phyloP scores from a whole-genome alignment of 1,139 yeast species.

The Zygoascus sp. region DNA sequence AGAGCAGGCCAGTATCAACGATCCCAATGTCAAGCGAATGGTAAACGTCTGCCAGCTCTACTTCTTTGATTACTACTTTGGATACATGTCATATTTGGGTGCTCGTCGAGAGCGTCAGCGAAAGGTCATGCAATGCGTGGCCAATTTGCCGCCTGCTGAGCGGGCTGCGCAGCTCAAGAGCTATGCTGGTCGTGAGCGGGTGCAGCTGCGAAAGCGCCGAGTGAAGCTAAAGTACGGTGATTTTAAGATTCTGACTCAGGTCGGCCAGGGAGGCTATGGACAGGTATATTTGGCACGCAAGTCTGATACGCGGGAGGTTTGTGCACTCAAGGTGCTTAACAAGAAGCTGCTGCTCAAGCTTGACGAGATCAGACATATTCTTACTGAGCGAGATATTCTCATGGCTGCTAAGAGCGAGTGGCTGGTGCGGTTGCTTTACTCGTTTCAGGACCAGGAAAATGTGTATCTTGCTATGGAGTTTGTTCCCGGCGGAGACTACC shows the following conservation, averaged over 20 bases:
- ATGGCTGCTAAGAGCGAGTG: conserved; percentile 94
- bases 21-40: conserved; percentile 75
- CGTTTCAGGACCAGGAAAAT: conserved; percentile 89
- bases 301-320: conserved; percentile 89
- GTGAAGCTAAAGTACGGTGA: conserved; percentile 91
- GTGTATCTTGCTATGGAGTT: conserved; percentile 97
- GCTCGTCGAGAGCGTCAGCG: conserved; percentile 74
- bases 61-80: conserved; percentile 93
- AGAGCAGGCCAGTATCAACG: conserved; percentile 46
- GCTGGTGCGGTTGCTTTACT: conserved; percentile 89
- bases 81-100: conserved; percentile 88
- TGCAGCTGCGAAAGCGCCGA: conserved; percentile 79
- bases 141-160: conserved; percentile 45
- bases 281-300: conserved; percentile 90
- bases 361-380: conserved; percentile 92
- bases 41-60: conserved; percentile 75
- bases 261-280: conserved; percentile 99
- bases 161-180: conserved; percentile 72
- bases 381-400: conserved; percentile 93
- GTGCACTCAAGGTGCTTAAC: conserved; percentile 90
- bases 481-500: conserved; percentile 98
- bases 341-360: conserved; percentile 80
- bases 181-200: conserved; percentile 81
- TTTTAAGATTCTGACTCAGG: conserved; percentile 94
- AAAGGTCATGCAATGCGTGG: conserved; percentile 58